Percentiles rank a stretch among this genome's conserved stretches.
These are phyloP conservation scores for Agaricus subrufescens DNA, from an alignment of 768 basidiomycete genomes.

Conservation along the genomic window DNA sequence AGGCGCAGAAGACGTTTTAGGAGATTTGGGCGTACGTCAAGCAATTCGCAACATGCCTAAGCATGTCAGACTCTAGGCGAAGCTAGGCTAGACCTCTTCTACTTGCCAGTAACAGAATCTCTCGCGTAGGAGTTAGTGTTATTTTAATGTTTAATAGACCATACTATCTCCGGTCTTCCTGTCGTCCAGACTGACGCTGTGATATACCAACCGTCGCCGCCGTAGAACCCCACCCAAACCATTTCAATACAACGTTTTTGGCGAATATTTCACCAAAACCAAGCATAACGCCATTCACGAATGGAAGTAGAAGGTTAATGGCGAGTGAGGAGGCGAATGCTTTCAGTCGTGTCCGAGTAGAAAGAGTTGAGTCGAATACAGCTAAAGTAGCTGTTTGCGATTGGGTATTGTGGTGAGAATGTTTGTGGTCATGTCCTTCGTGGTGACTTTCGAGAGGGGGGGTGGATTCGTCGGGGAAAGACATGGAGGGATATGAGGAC, in stretches of 20 bases:
- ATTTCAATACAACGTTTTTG: constrained; percentile 61
- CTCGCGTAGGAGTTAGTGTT: background rate
- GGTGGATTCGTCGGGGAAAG: constrained; percentile 61
- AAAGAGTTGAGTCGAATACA: constrained; percentile 66
- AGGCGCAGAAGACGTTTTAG: constrained; percentile 79
- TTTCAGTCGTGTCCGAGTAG: constrained; percentile 59
- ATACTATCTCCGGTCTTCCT: background rate
- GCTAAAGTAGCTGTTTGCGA: constrained; percentile 56
- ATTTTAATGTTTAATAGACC: background rate
- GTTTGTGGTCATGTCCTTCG: constrained; percentile 11
- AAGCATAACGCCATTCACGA: constrained; percentile 93
- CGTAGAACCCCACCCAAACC: constrained; percentile 46
- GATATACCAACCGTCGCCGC: constrained; percentile 29
- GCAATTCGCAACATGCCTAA: constrained; percentile 74
- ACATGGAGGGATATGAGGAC: constrained; percentile 77
- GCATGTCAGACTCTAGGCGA: constrained; percentile 51
- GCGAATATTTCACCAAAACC: constrained; percentile 96
- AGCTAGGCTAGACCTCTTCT: background rate
- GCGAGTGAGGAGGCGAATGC: constrained; percentile 72
- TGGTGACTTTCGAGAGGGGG: constrained; percentile 32
- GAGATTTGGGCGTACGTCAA: constrained; percentile 79
- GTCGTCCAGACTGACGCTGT: background rate
- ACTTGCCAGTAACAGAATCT: background rate
- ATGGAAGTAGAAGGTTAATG: constrained; percentile 82
- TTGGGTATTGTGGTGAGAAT: constrained; percentile 12